Evolutionary conservation across 2,329 filamentous ascomycete species (phyloP), one percentile per base, ranked within the genome.

Genomic region (Apiospora sp.): DNA sequence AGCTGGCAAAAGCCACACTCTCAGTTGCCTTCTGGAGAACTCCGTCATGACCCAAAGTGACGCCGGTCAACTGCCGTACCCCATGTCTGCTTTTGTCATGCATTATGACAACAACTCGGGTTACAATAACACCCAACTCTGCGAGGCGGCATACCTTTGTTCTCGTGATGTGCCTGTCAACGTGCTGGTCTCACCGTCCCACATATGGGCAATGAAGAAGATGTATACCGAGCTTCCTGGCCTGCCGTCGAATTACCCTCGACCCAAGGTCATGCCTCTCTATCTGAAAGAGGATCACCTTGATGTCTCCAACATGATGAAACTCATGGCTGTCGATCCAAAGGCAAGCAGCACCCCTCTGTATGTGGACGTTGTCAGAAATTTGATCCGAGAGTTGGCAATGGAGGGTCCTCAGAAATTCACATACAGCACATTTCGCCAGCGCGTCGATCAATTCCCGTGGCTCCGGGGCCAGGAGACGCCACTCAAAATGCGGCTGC

Each of bases 81-180:
- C 90, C 0, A 81, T 92, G 0, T 88, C 89, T 0, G 90, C 88
- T 0, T 80, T 93, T 0, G 87, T 93, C 0, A 92, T 93, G 69
- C 90, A 93, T 74, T 93, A 91, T 72, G 90, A 92, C 75, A 86
- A 84, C 0, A 89, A 88, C 19, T 49, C 46, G 14, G 87, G 84
- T 0, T 85, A 87, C 64, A 76, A 78, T 0, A 81, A 83, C 0
- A 87, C 87, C 14, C 82, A 82, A 0, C 86, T 90, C 0, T 91
- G 90, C 72, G 91, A 93, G 77, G 90, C 87, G 0, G 89, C 90
- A 0, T 90, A 86, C 73, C 79, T 93, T 2, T 83, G 86, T 0
- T 86, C 85, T 34, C 71, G 75, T 0, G 78, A 81, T 1, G 83
- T 89, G 51, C 82, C 83, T 0, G 86, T 89, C 2, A 82, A 80